Conservation (phyloP, 1,139 yeast species). For the Scheffersomyces titani region DNA sequence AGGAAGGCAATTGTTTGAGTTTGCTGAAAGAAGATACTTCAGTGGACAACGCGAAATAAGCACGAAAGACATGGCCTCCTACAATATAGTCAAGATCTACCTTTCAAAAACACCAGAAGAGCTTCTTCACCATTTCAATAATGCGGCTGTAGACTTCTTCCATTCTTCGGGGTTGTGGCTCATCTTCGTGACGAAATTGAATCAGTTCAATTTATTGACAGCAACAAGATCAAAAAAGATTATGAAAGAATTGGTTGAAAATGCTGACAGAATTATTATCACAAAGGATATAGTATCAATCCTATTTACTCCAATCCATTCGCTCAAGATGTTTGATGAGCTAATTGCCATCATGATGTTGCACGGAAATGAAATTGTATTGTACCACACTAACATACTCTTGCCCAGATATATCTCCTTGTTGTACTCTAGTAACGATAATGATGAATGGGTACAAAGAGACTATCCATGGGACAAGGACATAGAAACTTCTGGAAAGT, state of each 20-base stretch:
- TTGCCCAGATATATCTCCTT: constrained; percentile 34
- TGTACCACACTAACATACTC: constrained; percentile 14
- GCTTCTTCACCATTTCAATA: constrained; percentile 32
- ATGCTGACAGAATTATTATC: constrained; percentile 22
- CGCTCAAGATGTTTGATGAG: constrained; percentile 19
- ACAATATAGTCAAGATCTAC: constrained; percentile 26
- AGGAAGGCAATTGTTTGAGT: constrained; percentile 27
- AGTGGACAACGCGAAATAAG: constrained; percentile 10
- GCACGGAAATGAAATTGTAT: constrained; percentile 5
- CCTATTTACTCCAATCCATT: constrained; percentile 28
- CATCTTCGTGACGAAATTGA: constrained; percentile 34
- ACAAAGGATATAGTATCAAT: constrained; percentile 33
- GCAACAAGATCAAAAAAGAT: constrained; percentile 28
- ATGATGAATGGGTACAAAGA: constrained; percentile 8
- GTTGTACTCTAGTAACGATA: constrained; percentile 16
- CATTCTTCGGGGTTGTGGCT: constrained; percentile 37
- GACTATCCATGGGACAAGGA: constrained; percentile 21
- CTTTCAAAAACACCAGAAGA: constrained; percentile 35
- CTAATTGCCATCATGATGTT: constrained; percentile 16
- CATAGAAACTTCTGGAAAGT: not conserved
- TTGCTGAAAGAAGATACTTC: constrained; percentile 28
- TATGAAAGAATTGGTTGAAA: constrained; percentile 24
- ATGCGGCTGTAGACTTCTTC: constrained; percentile 22
- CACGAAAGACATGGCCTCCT: constrained; percentile 21
- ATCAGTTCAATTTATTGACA: constrained; percentile 35